These are phyloP conservation scores for Umbelopsis isabellina DNA, from an alignment of 192 early-diverging fungal genomes.

Conservation along the genomic window DNA sequence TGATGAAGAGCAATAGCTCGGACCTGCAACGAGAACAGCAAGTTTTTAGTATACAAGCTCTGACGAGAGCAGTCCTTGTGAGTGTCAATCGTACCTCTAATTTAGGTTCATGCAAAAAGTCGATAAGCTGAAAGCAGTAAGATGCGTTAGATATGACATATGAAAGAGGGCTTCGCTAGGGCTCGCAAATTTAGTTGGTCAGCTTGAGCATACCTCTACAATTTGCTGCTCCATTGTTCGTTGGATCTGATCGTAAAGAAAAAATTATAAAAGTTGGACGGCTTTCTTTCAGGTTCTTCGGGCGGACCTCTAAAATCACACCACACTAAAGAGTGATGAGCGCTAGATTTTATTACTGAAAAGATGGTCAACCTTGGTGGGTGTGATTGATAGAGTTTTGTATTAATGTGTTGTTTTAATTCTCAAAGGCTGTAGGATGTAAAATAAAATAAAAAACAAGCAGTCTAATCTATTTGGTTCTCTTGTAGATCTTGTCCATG, in stretches of 20 bases:
- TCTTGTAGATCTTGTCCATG: constrained; percentile 96
- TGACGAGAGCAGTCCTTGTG: background rate
- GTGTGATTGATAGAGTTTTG: too few species aligned
- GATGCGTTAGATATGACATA: background rate
- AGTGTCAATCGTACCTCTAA: constrained; percentile 58
- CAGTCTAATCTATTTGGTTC: constrained; percentile 68
- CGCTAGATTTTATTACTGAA: too few species aligned
- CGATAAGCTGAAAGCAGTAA: constrained; percentile 57
- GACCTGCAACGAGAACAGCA: constrained; percentile 47
- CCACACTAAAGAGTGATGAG: too few species aligned
- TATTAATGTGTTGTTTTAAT: too few species aligned
- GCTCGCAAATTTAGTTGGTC: background rate
- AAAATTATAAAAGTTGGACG: constrained; percentile 15
- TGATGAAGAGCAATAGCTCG: constrained; percentile 81
- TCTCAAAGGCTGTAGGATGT: background rate
- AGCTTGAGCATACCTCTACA: constrained; percentile 12
- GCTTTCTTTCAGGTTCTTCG: background rate
- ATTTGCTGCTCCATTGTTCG: constrained; percentile 31
- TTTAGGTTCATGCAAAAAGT: constrained; percentile 71
- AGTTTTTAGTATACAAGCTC: background rate
- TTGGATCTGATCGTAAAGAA: background rate
- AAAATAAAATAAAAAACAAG: background rate
- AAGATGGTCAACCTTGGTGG: too few species aligned
- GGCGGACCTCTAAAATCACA: too few species aligned
- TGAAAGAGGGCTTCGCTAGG: too few species aligned